These are phyloP conservation scores for Buddleja alternifolia DNA, from an alignment of 257 asterid species.

Conservation along the genomic window DNA sequence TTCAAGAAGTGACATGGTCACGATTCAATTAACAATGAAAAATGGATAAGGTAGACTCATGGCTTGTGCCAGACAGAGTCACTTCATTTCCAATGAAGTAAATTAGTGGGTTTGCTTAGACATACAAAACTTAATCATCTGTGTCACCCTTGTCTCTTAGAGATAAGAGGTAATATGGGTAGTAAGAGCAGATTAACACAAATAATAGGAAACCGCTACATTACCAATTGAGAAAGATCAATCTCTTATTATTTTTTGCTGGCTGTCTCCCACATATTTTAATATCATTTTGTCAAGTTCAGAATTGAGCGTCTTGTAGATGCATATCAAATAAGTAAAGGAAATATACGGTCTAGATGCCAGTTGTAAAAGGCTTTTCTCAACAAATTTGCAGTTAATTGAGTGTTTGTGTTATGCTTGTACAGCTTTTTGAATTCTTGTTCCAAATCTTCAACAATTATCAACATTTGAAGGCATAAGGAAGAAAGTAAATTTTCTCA, in stretches of 20 bases:
- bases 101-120: background rate
- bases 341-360: slow-evolving; percentile 17
- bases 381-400: slow-evolving; percentile 13
- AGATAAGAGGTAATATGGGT: background rate
- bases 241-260: background rate
- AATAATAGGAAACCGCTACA: background rate
- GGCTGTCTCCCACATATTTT: background rate
- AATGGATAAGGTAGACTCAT: background rate
- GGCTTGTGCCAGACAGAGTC: slow-evolving; percentile 9
- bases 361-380: slow-evolving; percentile 10
- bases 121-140: no score
- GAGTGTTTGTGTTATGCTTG: slow-evolving; percentile 15
- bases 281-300: background rate
- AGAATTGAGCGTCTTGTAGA: background rate
- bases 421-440: slow-evolving; percentile 24
- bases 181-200: no score
- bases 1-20: slow-evolving; percentile 14
- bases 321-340: background rate
- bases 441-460: slow-evolving; percentile 23
- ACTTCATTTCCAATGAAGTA: background rate
- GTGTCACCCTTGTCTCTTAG: background rate
- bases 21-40: slow-evolving; percentile 26
- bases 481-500: slow-evolving; percentile 10
- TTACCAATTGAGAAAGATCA: background rate
- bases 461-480: slow-evolving; percentile 17